Evolutionary conservation across 2,329 filamentous ascomycete species (phyloP).

Genomic region (Neofusicoccum parvum): DNA sequence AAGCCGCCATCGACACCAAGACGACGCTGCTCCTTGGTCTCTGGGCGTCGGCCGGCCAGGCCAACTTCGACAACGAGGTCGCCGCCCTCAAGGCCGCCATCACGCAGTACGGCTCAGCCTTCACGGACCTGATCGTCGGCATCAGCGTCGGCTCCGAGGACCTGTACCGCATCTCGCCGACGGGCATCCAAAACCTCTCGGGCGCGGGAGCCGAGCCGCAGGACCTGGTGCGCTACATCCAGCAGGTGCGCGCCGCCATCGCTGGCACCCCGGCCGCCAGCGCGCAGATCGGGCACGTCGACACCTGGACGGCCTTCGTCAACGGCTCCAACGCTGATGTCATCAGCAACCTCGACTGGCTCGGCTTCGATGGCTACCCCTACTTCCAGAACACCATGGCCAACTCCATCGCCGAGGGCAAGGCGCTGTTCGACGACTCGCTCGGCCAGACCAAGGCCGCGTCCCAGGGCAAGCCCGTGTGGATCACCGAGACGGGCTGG

Average conservation of each 20-base stretch:
- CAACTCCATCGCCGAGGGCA: slow-evolving; percentile 62
- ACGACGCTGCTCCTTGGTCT: slow-evolving; percentile 80
- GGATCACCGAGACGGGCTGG: slow-evolving; percentile 90
- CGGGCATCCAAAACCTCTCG: slow-evolving; percentile 64
- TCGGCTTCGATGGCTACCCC: slow-evolving; percentile 82
- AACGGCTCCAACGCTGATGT: slow-evolving; percentile 73
- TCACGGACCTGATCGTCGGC: slow-evolving; percentile 70
- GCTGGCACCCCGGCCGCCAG: slow-evolving; percentile 61
- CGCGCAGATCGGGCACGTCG: slow-evolving; percentile 76
- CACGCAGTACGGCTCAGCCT: slow-evolving; percentile 64
- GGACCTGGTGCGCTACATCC: slow-evolving; percentile 69
- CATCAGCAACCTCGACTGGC: slow-evolving; percentile 71
- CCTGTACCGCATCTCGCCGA: slow-evolving; percentile 62
- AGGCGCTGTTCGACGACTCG: slow-evolving; percentile 69
- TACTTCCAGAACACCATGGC: slow-evolving; percentile 72
- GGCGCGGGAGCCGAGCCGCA: slow-evolving; percentile 65
- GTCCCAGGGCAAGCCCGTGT: slow-evolving; percentile 70
- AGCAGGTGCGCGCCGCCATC: slow-evolving; percentile 65
- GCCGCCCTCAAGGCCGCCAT: slow-evolving; percentile 71
- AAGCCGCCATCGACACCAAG: slow-evolving; percentile 78
- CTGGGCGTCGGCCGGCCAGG: slow-evolving; percentile 73
- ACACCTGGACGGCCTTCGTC: slow-evolving; percentile 75
- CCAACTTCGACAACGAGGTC: slow-evolving; percentile 71
- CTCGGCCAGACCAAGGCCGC: slow-evolving; percentile 61
- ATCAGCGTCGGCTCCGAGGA: slow-evolving; percentile 89